Evolutionary conservation across 352 stramenopile species (phyloP).

Genomic region (Thraustochytrium sp.): DNA sequence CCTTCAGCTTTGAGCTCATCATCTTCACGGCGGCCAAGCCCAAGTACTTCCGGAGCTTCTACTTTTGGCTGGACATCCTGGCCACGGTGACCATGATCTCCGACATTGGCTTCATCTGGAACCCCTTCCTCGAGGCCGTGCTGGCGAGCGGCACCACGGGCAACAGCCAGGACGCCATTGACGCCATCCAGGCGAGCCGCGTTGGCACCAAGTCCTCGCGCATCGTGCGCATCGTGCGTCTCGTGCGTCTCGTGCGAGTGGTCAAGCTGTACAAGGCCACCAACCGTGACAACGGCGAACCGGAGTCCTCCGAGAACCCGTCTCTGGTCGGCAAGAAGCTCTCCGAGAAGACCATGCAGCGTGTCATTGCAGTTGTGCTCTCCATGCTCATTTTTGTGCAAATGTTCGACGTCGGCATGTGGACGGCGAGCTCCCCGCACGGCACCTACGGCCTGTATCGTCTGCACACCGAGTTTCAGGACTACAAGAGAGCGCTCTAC

Average conservation of each 20-base stretch:
- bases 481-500: not conserved
- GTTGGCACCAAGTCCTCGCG: constrained; percentile 71
- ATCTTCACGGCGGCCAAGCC: constrained; percentile 63
- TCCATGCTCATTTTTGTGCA: constrained; percentile 63
- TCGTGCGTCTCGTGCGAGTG: constrained; percentile 80
- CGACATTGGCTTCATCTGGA: constrained; percentile 57
- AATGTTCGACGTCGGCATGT: constrained; percentile 54
- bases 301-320: constrained; percentile 54
- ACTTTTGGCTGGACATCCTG: constrained; percentile 90
- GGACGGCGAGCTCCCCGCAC: not conserved
- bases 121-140: constrained; percentile 3
- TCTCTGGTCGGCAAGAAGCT: constrained; percentile 88
- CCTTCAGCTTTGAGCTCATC: constrained; percentile 83
- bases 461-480: constrained; percentile 25
- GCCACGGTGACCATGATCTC: constrained; percentile 84
- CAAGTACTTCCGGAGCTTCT: constrained; percentile 74
- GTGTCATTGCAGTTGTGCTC: constrained; percentile 79
- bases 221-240: constrained; percentile 78
- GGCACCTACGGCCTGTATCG: constrained; percentile 4
- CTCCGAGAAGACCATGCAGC: constrained; percentile 84
- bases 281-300: constrained; percentile 27
- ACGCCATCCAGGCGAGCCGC: constrained; percentile 43
- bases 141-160: not conserved
- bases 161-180: not conserved
- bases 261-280: constrained; percentile 56